These are phyloP conservation scores for Atkinsonella texensis DNA, from an alignment of 2,329 filamentous ascomycete genomes.

Conservation along the genomic window DNA sequence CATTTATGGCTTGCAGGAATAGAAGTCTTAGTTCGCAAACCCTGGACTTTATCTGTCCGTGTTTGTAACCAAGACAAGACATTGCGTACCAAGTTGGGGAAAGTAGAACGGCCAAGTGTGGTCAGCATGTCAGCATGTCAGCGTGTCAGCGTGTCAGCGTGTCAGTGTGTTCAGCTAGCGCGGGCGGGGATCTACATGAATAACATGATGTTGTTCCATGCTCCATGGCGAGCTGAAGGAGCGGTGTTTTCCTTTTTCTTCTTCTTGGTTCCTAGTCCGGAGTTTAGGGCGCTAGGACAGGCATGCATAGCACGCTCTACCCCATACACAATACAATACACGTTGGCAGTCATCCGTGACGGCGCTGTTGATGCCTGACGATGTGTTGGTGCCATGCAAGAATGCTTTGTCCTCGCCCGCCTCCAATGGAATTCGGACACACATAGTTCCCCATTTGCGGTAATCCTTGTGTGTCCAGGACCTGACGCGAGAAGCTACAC, in stretches of 20 bases:
- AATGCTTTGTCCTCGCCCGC: too few species aligned
- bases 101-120: not conserved
- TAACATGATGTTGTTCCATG: not conserved
- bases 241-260: not conserved
- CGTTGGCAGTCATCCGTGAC: not conserved
- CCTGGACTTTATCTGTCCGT: not conserved
- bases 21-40: not conserved
- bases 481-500: not conserved
- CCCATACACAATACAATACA: not conserved
- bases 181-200: not conserved
- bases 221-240: not conserved
- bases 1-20: not conserved
- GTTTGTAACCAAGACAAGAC: not conserved
- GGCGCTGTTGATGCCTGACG: constrained; percentile 2
- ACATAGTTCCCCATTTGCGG: not conserved
- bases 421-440: not conserved
- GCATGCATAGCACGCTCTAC: not conserved
- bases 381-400: constrained; percentile 3
- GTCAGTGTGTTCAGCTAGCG: not conserved
- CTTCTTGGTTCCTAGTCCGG: not conserved
- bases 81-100: not conserved
- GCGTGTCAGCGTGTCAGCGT: too few species aligned
- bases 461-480: not conserved
- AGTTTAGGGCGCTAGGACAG: not conserved
- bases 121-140: not conserved